phyloP scores from a whole-genome alignment of 306 rosid genomes.

The Gastrolobium bilobum region DNA sequence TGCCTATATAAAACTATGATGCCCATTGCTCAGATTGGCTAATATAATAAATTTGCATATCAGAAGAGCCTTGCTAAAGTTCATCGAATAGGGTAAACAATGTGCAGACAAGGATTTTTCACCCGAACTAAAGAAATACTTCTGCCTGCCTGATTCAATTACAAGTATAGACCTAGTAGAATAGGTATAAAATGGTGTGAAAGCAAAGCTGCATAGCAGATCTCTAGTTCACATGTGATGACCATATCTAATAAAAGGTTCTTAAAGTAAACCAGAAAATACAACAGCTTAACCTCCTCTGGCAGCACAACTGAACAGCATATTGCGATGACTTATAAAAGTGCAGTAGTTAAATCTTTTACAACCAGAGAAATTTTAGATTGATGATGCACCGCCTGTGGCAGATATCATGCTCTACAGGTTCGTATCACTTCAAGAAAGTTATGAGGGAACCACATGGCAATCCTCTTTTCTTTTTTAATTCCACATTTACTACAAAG shows the following conservation, averaged over 20 bases:
- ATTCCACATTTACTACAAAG: constrained; percentile 35
- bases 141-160: constrained; percentile 13
- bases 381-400: constrained; percentile 18
- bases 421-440: constrained; percentile 17
- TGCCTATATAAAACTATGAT: background rate
- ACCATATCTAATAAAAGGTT: background rate
- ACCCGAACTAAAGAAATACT: background rate
- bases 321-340: constrained; percentile 4
- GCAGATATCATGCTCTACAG: constrained; percentile 13
- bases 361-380: background rate
- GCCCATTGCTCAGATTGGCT: constrained; percentile 1
- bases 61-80: constrained; percentile 14
- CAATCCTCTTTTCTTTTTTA: background rate
- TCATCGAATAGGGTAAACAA: constrained; percentile 10
- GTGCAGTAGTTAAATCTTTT: background rate
- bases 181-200: background rate
- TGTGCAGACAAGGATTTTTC: constrained; percentile 9
- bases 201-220: background rate
- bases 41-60: background rate
- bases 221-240: constrained; percentile 1
- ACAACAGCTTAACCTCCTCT: background rate
- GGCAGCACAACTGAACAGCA: background rate
- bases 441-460: constrained; percentile 15
- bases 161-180: constrained; percentile 2
- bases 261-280: background rate